Evolutionary conservation across 2,329 filamentous ascomycete species (phyloP), one percentile per base, ranked within the genome.

Genomic region (Aureobasidium sp.): DNA sequence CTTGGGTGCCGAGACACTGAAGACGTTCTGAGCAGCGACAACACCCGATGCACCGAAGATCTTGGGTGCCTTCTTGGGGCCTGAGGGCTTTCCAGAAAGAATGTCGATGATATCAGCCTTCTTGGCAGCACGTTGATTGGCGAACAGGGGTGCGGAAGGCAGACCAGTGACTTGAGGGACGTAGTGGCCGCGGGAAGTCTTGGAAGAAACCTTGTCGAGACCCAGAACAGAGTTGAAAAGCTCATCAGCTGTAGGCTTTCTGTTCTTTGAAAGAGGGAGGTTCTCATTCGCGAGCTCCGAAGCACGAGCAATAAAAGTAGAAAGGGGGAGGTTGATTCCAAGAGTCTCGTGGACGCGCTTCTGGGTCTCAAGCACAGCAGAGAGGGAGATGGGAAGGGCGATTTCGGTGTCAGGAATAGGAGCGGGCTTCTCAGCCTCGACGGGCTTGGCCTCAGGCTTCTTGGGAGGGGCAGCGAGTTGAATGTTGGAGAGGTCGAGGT

Each of bases 401-500:
- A 97, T 75, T 67, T 87, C 78, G 29, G 84, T 76, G 39, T 80
- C 76, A 37, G 77, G 73, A 12, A 80, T 72, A 15, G 79, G 73
- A 34, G 75, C 73, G 44, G 77, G 73, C 15, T 7, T 77, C 70
- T 75, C 72, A 25, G 74, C 72, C 41, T 75, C 72, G 59, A 76
- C 72, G 58, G 76, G 70, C 72, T 82, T 80, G 71, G 80, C 79
- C 9, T 73, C 67, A 61, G 79, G 74, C 63, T 76, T 74, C 67
- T 76, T 76, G 66, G 73, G 73, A 59, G 77, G 73, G 27, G 75
- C 69, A 52, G 87, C 87, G 63, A 93, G 78, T 80, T 96, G 95
- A 79, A 97, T 93, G 79, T 97, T 96, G 79, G 89, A 94, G 27
- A 99, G 85, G 74, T 99, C 93, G 59, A 99, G 85, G 74, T 95